Evolutionary conservation across 306 rosid species (phyloP).

Genomic region (Alnus rubra): DNA sequence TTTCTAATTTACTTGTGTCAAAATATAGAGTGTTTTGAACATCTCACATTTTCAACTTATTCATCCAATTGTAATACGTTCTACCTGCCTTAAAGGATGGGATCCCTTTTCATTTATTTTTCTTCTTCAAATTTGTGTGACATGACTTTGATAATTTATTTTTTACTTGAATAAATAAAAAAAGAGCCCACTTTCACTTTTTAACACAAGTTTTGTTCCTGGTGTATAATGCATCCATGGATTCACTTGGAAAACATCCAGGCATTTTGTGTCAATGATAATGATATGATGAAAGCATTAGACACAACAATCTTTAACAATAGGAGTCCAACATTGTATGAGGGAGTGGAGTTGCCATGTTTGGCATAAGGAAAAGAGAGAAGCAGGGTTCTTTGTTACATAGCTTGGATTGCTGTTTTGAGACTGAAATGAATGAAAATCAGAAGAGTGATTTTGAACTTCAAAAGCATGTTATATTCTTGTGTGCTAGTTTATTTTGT

Average conservation of each 20-base stretch:
- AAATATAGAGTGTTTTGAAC: background rate
- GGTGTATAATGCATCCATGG: background rate
- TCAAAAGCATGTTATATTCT: conserved; percentile 9
- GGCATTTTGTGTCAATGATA: background rate
- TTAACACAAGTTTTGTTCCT: background rate
- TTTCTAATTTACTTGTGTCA: background rate
- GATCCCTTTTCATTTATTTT: background rate
- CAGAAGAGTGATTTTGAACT: background rate
- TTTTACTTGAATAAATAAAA: background rate
- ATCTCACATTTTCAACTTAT: background rate
- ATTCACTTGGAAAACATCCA: background rate
- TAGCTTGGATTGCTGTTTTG: background rate
- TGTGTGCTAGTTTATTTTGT: conserved; percentile 16
- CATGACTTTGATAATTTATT: background rate
- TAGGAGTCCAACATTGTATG: background rate
- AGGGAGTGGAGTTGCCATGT: background rate
- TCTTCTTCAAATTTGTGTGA: background rate
- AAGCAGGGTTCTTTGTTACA: background rate
- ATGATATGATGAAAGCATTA: background rate
- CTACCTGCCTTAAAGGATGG: background rate
- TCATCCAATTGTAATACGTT: no score
- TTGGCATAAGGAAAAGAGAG: background rate
- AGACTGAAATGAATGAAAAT: background rate
- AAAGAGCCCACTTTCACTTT: background rate
- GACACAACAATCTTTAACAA: background rate